Conservation (phyloP, 306 rosid genomes). For the Quercus rubra region DNA sequence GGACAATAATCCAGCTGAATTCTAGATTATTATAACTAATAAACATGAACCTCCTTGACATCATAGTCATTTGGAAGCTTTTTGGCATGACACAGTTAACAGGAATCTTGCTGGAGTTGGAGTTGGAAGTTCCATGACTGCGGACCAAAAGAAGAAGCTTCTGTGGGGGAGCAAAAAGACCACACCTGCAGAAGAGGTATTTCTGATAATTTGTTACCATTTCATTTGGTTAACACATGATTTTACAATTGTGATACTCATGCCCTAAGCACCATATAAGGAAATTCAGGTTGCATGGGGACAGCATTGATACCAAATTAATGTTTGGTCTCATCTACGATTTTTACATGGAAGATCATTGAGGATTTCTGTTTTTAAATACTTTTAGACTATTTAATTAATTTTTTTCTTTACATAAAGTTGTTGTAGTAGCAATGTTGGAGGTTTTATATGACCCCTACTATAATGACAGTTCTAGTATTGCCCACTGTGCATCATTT, state of each 20-base stretch:
- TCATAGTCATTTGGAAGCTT: constrained; percentile 20
- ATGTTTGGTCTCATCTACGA: neutral
- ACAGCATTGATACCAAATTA: neutral
- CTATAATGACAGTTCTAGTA: neutral
- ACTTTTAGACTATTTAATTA: neutral
- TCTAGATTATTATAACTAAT: neutral
- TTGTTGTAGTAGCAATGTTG: neutral
- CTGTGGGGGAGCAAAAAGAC: constrained; percentile 90
- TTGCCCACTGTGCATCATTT: neutral
- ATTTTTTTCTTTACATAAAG: neutral
- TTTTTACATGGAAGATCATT: neutral
- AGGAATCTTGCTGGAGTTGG: constrained; percentile 74
- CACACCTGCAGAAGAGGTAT: constrained; percentile 72
- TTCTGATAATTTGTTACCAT: constrained; percentile 6
- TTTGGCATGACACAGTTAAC: constrained; percentile 59
- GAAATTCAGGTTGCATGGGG: neutral
- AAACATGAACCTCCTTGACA: neutral
- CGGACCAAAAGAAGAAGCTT: constrained; percentile 98
- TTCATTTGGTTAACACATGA: neutral
- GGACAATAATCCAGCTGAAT: no score
- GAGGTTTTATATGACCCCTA: neutral
- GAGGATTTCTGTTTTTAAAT: neutral
- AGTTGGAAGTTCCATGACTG: constrained; percentile 58
- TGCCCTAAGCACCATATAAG: neutral
- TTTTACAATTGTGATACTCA: neutral